Evolutionary conservation across 345 rosid genomes (phyloP), one percentile per base, ranked within the genome.

Genomic region (Populus tremula): DNA sequence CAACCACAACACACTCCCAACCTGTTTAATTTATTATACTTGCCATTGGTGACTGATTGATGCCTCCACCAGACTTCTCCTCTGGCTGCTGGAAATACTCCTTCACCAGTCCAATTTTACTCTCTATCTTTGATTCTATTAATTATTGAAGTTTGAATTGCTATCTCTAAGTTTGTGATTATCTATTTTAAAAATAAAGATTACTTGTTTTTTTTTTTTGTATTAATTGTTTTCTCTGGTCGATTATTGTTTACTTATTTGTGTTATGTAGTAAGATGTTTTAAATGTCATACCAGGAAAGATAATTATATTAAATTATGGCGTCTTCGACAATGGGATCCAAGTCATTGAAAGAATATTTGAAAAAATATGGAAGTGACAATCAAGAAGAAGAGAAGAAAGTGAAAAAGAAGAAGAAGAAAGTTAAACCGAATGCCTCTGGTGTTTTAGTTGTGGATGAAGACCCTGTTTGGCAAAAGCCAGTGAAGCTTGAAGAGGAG

Each of bases 391-490:
- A 88, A 70, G 87, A 89, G 43, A 90, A 88, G 85, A 90, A 84
- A 27, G 90, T 86, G 85, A 91, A 86, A 66, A 93, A 81, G 88
- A 90, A 88, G 79, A 88, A 82, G 83, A 91, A 86, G 82, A 86
- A 79, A 39, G 64, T 79, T 31, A 87, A 80, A 76, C 83, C 88
- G 16, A 90, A 79, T 61, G 71, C 84, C 1, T 70, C 78, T 0
- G 91, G 95, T 59, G 91, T 93, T 83, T 66, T 89, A 50, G 93
- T 93, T 67, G 97, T 93, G 7, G 98, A 96, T 73, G 85, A 89
- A 82, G 98, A 96, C 84, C 99, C 98, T 1, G 89, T 89, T 72
- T 96, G 99, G 99, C 94, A 92, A 77, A 96, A 88, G 72, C 89
- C 92, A 0, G 83, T 96, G 66, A 89, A 85, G 49, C 78, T 88